Conservation (phyloP, 1,284 basidiomycete species). For the Ustilago vetiveriae region DNA sequence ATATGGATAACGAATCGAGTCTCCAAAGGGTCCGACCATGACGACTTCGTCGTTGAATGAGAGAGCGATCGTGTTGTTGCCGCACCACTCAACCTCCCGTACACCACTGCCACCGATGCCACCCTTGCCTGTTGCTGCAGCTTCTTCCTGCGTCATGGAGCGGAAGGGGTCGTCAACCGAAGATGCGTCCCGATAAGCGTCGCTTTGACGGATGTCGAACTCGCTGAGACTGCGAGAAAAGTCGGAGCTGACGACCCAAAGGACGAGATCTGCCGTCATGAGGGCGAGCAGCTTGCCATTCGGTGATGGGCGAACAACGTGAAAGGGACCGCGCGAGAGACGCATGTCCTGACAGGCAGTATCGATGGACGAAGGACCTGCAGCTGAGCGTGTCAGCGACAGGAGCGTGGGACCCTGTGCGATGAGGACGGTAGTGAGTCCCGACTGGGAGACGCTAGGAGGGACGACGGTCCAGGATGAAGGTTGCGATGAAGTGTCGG, state of each 20-base stretch:
- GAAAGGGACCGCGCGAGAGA: slow-evolving; percentile 87
- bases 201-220: slow-evolving; percentile 70
- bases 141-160: slow-evolving; percentile 4
- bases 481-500: slow-evolving; percentile 6
- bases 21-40: slow-evolving; percentile 90
- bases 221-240: slow-evolving; percentile 89
- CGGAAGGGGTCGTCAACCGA: slow-evolving; percentile 31
- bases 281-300: slow-evolving; percentile 92
- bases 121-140: slow-evolving; percentile 15
- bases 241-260: slow-evolving; percentile 93
- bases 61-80: slow-evolving; percentile 90
- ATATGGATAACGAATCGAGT: slow-evolving; percentile 86
- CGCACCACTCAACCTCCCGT: slow-evolving; percentile 83
- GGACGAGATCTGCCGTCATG: slow-evolving; percentile 76
- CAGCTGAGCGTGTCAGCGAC: slow-evolving; percentile 40
- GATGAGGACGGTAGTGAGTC: slow-evolving; percentile 41
- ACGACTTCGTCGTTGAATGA: slow-evolving; percentile 83
- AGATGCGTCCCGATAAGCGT: slow-evolving; percentile 43
- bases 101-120: slow-evolving; percentile 57
- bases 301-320: slow-evolving; percentile 84
- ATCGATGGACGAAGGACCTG: slow-evolving; percentile 40
- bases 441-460: slow-evolving; percentile 30
- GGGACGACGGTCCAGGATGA: slow-evolving; percentile 48
- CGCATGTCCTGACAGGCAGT: slow-evolving; percentile 68
- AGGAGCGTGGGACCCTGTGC: slow-evolving; percentile 36